Conservation (phyloP, 129 eudicot species). For the Lonicera japonica region DNA sequence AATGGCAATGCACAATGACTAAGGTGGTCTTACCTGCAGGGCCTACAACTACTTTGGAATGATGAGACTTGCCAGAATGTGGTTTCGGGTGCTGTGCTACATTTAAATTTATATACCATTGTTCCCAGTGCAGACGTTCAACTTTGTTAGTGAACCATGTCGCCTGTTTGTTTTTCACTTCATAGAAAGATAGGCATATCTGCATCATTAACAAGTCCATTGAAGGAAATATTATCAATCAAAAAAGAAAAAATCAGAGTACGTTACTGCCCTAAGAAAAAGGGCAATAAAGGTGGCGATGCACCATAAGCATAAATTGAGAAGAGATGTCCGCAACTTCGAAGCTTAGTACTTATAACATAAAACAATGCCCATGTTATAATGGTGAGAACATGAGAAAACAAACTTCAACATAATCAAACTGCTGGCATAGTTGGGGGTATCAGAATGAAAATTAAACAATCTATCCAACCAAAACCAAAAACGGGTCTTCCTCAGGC, state of each 20-base stretch:
- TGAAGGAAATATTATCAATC: background rate
- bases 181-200: constrained; percentile 90
- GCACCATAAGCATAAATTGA: background rate
- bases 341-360: too few species aligned
- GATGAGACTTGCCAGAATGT: constrained; percentile 68
- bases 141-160: constrained; percentile 92
- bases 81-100: constrained; percentile 74
- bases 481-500: too few species aligned
- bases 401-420: too few species aligned
- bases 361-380: too few species aligned
- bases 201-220: constrained; percentile 31
- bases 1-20: constrained; percentile 6
- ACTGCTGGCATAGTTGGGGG: too few species aligned
- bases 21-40: constrained; percentile 58
- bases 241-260: too few species aligned
- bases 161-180: constrained; percentile 85
- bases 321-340: too few species aligned
- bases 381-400: too few species aligned
- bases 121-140: constrained; percentile 96
- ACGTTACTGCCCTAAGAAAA: too few species aligned
- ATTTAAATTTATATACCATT: constrained; percentile 82
- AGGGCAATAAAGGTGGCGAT: background rate
- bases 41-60: constrained; percentile 68
- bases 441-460: too few species aligned
- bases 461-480: too few species aligned